Percentiles rank a stretch among this genome's conserved stretches.
These are phyloP conservation scores for Xylariaceae sp. DNA, from an alignment of 2,329 filamentous ascomycete species.

Conservation along the genomic window DNA sequence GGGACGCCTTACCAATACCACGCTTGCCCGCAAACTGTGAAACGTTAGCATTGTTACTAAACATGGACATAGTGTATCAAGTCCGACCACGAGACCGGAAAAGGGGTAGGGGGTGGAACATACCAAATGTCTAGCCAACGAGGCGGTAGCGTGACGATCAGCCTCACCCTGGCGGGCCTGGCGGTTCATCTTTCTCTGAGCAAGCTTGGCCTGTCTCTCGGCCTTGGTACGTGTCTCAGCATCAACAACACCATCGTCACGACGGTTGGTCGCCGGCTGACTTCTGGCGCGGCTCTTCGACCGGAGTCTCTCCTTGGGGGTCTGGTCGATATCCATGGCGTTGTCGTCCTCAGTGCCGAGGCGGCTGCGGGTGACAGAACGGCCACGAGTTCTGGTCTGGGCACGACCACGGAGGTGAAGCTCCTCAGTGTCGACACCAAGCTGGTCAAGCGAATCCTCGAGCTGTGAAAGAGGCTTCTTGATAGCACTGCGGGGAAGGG, in stretches of 20 bases:
- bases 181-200: slow-evolving; percentile 97
- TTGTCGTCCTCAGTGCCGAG: slow-evolving; percentile 60
- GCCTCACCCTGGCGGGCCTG: slow-evolving; percentile 96
- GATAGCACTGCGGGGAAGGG: slow-evolving; percentile 78
- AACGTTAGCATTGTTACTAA: slow-evolving; percentile 30
- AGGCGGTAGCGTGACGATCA: slow-evolving; percentile 79
- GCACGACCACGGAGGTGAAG: slow-evolving; percentile 68
- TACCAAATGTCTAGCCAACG: slow-evolving; percentile 87
- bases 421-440: slow-evolving; percentile 77
- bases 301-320: slow-evolving; percentile 55
- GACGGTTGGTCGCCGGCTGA: slow-evolving; percentile 59
- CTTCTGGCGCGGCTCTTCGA: slow-evolving; percentile 68
- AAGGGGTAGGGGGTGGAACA: slow-evolving; percentile 15
- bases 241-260: slow-evolving; percentile 71
- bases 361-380: slow-evolving; percentile 60
- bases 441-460: slow-evolving; percentile 75
- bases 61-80: slow-evolving; percentile 3
- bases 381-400: slow-evolving; percentile 63
- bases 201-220: slow-evolving; percentile 79
- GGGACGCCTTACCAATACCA: slow-evolving; percentile 81
- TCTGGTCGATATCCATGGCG: slow-evolving; percentile 68
- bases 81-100: too few species aligned
- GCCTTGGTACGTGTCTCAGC: slow-evolving; percentile 66
- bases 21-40: slow-evolving; percentile 79
- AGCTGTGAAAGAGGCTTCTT: slow-evolving; percentile 82